Evolutionary conservation across 257 asterid genomes (phyloP), one percentile per base, ranked within the genome.

Genomic region (Solanum chmielewskii): DNA sequence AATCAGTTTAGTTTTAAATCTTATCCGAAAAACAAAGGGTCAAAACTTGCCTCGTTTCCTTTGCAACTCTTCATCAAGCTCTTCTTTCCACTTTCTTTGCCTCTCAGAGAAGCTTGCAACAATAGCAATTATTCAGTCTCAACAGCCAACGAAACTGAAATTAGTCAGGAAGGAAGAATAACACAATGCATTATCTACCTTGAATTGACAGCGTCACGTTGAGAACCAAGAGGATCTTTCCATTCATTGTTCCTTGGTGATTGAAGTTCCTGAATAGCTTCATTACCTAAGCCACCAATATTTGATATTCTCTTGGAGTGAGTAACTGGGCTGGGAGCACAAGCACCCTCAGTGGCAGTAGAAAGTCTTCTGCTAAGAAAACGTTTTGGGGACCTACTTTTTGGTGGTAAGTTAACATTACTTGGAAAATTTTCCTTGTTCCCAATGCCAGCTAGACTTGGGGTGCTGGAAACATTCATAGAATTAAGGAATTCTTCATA

Each of bases 81-180:
- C 99, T 93, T 94, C 98, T 91, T 97, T 95, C 99, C 99, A 97
- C 91, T 92, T 94, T 90, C 92, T 92, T 84, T 96, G 96, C 91
- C 92, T 95, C 93, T 95, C 98, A 11, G 92, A 81, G 88, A 93
- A 93, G 91, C 93, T 94, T 88, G 92, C 74, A 86, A 92, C 90
- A 87, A 88, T 78, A 78, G 84, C 81, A 87, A 70, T 74, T 31
- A 73, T 35, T 81, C 73, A 86, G 86, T 81, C 86, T 85, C 86
- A 90, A 88, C 88, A 85, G 10, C 33, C 68, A 25, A 49, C 45
- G 52, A 27, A 47, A 21, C 49, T 42, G 76, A 71, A 62, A 44
- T 29, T 39, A 31, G 31, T 52, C 15, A 59, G 44, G 71, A 68
- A 68, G 86, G 74, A 45, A 49, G 81, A 82, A 23, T 71, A 33